phyloP scores from a whole-genome alignment of 1,139 yeast species.

The Lodderomyces jiufengensis region DNA sequence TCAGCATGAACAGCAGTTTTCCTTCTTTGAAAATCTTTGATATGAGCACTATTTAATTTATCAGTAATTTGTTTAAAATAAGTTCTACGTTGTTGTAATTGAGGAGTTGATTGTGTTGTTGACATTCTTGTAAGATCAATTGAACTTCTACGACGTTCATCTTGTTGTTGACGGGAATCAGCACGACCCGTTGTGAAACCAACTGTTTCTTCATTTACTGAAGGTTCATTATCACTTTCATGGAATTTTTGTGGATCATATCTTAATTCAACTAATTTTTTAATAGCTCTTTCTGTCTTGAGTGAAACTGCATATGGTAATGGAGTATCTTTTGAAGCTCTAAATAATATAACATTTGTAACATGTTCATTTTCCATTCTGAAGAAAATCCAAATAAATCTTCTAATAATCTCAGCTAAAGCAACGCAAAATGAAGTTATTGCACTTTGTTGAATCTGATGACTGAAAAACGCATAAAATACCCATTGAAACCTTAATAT shows the following conservation, averaged over 20 bases:
- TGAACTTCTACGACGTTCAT: conserved; percentile 11
- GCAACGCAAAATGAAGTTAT: conserved; percentile 85
- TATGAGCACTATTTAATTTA: conserved; percentile 74
- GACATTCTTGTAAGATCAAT: conserved; percentile 10
- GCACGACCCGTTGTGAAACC: conserved; percentile 11
- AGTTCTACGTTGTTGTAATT: conserved; percentile 27
- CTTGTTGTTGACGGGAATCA: conserved; percentile 11
- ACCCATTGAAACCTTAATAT: conserved; percentile 86
- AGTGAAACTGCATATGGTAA: conserved; percentile 64
- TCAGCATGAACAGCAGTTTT: conserved; percentile 32
- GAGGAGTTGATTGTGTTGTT: conserved; percentile 8
- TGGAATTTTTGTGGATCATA: conserved; percentile 16
- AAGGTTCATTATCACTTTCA: conserved; percentile 5
- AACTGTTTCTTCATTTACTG: conserved; percentile 4
- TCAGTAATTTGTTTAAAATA: conserved; percentile 49
- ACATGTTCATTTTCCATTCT: conserved; percentile 96
- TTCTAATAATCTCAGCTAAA: conserved; percentile 70
- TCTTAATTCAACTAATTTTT: conserved; percentile 35
- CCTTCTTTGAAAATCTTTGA: conserved; percentile 81
- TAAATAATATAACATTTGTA: conserved; percentile 75
- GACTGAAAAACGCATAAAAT: conserved; percentile 69
- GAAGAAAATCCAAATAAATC: conserved; percentile 85
- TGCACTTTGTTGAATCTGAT: conserved; percentile 84
- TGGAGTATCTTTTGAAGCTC: conserved; percentile 85
- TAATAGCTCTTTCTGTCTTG: conserved; percentile 38